Evolutionary conservation across 768 basidiomycete species (phyloP).

Genomic region (Nevesoporus exiguus): DNA sequence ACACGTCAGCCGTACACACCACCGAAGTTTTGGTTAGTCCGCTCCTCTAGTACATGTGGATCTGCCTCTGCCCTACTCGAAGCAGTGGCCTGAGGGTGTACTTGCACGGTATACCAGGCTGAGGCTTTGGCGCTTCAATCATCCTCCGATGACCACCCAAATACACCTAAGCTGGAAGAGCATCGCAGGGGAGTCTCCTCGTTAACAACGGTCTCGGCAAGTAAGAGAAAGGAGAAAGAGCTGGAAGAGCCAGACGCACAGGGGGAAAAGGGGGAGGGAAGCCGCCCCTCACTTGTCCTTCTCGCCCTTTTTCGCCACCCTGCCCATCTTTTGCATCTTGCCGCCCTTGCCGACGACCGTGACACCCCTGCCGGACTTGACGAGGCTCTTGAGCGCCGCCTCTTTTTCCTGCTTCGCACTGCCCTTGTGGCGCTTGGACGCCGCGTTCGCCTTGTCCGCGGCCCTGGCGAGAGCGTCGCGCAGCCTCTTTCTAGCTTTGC

Average conservation of each 20-base stretch:
- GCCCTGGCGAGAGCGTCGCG: conserved; percentile 61
- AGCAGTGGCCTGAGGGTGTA: neutral
- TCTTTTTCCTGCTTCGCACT: conserved; percentile 79
- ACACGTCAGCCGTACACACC: too few species aligned
- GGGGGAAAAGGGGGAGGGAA: neutral
- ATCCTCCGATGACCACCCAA: neutral
- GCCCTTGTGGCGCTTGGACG: conserved; percentile 15
- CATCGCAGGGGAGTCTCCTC: neutral
- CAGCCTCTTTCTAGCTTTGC: conserved; percentile 69
- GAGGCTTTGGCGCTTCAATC: neutral
- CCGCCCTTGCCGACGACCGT: conserved; percentile 79
- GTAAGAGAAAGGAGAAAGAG: neutral
- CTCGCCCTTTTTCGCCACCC: conserved; percentile 24
- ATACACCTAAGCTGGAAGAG: neutral
- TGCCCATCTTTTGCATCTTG: conserved; percentile 29
- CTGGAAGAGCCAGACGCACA: too few species aligned
- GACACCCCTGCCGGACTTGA: conserved; percentile 82
- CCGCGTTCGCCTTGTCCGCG: conserved; percentile 52
- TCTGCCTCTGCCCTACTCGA: neutral
- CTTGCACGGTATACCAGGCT: neutral
- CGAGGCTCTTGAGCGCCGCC: conserved; percentile 72
- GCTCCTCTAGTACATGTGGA: neutral
- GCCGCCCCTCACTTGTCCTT: conserved; percentile 25
- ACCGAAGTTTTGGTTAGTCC: too few species aligned
- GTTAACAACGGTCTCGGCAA: neutral